Evolutionary conservation across 129 eudicot species (phyloP).

Genomic region (Saposhnikovia divaricata): DNA sequence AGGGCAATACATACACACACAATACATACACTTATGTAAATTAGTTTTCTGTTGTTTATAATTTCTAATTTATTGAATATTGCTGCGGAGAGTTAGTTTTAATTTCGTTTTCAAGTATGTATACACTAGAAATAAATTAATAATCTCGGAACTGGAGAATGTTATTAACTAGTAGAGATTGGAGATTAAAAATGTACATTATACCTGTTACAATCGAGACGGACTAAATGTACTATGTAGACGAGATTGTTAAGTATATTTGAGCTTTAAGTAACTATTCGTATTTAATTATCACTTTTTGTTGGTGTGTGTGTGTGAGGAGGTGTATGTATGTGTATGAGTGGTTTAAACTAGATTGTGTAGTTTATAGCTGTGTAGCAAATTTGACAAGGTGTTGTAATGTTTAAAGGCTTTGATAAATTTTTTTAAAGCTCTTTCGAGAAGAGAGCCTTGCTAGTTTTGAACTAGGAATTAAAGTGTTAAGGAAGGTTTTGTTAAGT

Average conservation of each 20-base stretch:
- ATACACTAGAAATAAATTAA: no score
- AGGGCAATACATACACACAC: background rate
- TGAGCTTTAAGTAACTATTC: background rate
- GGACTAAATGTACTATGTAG: background rate
- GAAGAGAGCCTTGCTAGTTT: background rate
- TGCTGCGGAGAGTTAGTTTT: no score
- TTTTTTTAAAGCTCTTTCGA: background rate
- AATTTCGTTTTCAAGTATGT: no score
- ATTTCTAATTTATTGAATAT: no score
- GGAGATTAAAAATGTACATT: no score
- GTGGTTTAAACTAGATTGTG: background rate
- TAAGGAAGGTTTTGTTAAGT: background rate
- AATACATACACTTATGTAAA: background rate
- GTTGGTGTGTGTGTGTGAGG: background rate
- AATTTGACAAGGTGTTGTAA: background rate
- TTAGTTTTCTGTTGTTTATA: background rate
- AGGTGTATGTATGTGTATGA: background rate
- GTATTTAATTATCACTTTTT: background rate
- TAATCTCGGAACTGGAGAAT: background rate
- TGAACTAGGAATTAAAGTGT: background rate
- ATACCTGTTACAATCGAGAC: no score
- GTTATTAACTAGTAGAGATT: no score
- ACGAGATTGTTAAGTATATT: background rate
- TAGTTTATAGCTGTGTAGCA: background rate
- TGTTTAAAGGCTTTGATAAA: background rate